Evolutionary conservation across 2,329 filamentous ascomycete species (phyloP).

Genomic region (Penicillium sp.): DNA sequence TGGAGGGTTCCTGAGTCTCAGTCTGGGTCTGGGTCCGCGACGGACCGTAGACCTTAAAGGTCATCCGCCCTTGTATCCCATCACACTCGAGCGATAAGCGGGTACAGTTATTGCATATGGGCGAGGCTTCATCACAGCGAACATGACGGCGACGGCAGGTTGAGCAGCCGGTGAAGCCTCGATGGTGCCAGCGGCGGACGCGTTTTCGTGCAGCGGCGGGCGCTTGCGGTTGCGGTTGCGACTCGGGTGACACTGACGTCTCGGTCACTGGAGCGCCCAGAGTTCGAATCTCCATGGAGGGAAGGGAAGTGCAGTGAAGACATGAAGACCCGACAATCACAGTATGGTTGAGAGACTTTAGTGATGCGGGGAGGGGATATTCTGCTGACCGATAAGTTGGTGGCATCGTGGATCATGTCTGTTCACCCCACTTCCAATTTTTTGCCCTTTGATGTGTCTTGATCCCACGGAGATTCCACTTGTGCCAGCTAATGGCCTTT

Average conservation of each 20-base stretch:
- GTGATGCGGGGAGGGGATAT: not conserved
- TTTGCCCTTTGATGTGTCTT: not conserved
- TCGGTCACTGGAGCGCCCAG: slow-evolving; percentile 15
- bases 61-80: slow-evolving; percentile 33
- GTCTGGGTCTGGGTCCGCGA: slow-evolving; percentile 13
- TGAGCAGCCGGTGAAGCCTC: slow-evolving; percentile 41
- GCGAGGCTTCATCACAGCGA: slow-evolving; percentile 33
- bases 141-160: slow-evolving; percentile 41
- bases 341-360: not conserved
- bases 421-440: not conserved
- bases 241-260: slow-evolving; percentile 7
- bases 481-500: not conserved
- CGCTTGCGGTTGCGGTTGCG: not conserved
- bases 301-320: slow-evolving; percentile 17
- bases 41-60: slow-evolving; percentile 37
- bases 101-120: slow-evolving; percentile 38
- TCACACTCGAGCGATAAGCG: slow-evolving; percentile 33
- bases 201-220: slow-evolving; percentile 28
- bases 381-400: no score
- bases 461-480: not conserved
- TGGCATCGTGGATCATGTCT: not conserved
- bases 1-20: slow-evolving; percentile 9
- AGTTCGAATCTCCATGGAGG: slow-evolving; percentile 28
- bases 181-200: slow-evolving; percentile 40
- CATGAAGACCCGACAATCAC: slow-evolving; percentile 20